Evolutionary conservation across 116 monocot species (phyloP), one percentile per base, ranked within the genome.

Genomic region (Trichopus zeylanicus): DNA sequence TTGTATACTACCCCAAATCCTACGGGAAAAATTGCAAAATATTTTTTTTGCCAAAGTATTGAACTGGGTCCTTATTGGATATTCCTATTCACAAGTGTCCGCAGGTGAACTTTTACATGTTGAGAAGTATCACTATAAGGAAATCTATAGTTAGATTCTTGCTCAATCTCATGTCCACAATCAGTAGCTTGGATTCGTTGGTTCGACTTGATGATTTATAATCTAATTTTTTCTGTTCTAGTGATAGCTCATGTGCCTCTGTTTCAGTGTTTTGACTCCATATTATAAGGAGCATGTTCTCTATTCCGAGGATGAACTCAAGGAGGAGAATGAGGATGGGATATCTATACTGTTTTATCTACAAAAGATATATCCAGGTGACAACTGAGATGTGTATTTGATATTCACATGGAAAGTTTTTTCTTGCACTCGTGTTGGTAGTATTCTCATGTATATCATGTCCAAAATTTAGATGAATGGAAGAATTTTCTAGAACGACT

Each of bases 341-440:
- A 95, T 95, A 73, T 81, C 90, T 33, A 83, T 79, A 67, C 68
- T 90, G 53, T 95, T 95, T 64, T 95, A 90, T 66, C 75, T 90
- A 18, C 75, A 78, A 47, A 90, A 81, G 56, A 90, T 95, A 63
- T 95, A 90, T 76, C 95, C 95, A 64, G 95, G 95, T 95, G 73
- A 54, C 5, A 63, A 20, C 19, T 13, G 49, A 27, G 33, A 0
- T 5, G 20, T 24, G 33, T 31, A 29, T 12, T 29, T n/a, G 11
- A 29, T 31, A 56, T 51, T 31, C 26, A 4, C 13, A 33, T 31
- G 47, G 10, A 21, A 29, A 18, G 37, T 53, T 15, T 5, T 31
- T 31, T 46, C 37, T 47, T 52, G 18, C 24, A 55, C 18, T 1
- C 30, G 29, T 20, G 46, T 12, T 24, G 9, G 29, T 35, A 24